A percentile compares a stretch with the other conserved stretches of the same genome.
Evolutionary conservation across 2,329 filamentous ascomycete genomes (phyloP).

Genomic region (Magnaporthiopsis rhizophila): DNA sequence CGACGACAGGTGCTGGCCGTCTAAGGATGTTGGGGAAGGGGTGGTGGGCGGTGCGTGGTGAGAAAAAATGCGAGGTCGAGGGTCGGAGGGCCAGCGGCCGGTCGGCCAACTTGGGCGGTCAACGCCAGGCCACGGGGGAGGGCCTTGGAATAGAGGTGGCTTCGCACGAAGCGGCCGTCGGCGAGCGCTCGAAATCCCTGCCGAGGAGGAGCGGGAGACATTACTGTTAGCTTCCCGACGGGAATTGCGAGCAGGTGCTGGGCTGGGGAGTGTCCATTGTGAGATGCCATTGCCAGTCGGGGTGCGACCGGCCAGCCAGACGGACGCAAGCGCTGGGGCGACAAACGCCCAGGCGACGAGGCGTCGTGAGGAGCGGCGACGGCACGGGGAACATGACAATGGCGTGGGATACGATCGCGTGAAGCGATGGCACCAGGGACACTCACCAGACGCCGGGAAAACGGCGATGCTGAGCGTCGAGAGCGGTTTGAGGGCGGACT

Average conservation of each 20-base stretch:
- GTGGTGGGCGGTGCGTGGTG: neutral
- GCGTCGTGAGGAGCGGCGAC: neutral
- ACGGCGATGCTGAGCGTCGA: slow-evolving; percentile 23
- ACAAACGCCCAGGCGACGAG: neutral
- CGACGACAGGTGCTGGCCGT: neutral
- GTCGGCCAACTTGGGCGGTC: slow-evolving; percentile 4
- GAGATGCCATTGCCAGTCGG: neutral
- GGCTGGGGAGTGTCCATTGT: neutral
- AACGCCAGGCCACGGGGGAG: slow-evolving; percentile 1
- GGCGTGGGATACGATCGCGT: slow-evolving; percentile 27
- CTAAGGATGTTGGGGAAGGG: neutral
- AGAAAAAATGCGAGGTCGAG: neutral
- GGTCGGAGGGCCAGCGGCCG: neutral
- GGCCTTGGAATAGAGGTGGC: neutral
- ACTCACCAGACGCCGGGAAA: slow-evolving; percentile 28
- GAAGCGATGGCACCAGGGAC: slow-evolving; percentile 18
- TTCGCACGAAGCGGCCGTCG: neutral
- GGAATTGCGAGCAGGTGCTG: neutral
- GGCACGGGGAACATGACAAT: slow-evolving; percentile 3
- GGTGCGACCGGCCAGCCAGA: neutral
- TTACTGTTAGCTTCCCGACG: neutral
- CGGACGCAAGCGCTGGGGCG: neutral
- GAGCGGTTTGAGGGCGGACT: slow-evolving; percentile 14
- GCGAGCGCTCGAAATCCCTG: neutral
- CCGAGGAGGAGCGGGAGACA: neutral